These are phyloP conservation scores for Phyllosticta citriasiana DNA, from an alignment of 2,329 filamentous ascomycete species.

Conservation along the genomic window DNA sequence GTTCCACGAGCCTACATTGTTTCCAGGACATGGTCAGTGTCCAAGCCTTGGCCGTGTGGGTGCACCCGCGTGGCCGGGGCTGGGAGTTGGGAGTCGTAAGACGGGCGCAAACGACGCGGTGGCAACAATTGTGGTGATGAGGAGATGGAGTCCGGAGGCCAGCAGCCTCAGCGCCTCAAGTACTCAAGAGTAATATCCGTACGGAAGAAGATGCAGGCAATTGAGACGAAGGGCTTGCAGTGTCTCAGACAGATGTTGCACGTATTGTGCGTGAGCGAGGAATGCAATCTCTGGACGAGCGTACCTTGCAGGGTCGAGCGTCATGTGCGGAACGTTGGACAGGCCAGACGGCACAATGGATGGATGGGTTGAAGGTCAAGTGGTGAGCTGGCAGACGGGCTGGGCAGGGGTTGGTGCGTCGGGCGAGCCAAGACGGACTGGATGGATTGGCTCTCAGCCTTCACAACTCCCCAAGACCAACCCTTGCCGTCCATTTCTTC, in stretches of 20 bases:
- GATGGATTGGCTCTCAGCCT: neutral
- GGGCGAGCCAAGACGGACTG: neutral
- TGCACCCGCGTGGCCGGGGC: neutral
- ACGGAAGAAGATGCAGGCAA: neutral
- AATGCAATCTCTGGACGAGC: conserved; percentile 8
- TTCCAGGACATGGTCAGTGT: neutral
- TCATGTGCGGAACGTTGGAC: conserved; percentile 1
- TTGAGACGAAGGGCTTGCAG: neutral
- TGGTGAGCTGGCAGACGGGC: neutral
- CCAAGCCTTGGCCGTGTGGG: neutral
- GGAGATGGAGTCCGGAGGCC: neutral
- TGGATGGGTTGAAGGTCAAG: neutral
- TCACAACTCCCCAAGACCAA: neutral
- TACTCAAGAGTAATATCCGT: neutral
- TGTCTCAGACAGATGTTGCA: neutral
- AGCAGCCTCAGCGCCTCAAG: neutral
- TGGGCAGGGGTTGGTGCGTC: conserved; percentile 1
- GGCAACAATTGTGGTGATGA: neutral
- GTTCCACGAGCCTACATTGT: neutral
- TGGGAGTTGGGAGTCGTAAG: too few species aligned
- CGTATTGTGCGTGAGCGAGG: neutral
- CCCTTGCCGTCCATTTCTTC: conserved; percentile 9
- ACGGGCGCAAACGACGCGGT: neutral
- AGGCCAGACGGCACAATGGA: neutral
- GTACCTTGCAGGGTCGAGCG: conserved; percentile 7